phyloP scores from a whole-genome alignment of 1,284 basidiomycete genomes.

The Earliella scabrosa region DNA sequence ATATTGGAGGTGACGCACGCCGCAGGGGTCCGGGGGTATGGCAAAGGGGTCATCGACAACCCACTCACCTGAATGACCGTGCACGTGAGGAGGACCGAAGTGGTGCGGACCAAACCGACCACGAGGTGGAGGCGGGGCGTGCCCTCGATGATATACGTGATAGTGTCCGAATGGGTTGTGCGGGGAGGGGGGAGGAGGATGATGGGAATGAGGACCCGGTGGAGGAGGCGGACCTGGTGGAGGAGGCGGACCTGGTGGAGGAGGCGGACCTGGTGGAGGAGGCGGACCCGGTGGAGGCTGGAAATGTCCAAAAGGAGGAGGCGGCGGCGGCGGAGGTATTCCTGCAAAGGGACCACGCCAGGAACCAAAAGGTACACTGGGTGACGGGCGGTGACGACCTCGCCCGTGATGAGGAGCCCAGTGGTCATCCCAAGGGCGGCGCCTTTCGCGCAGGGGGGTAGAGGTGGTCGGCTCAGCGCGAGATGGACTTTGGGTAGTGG shows the following conservation, averaged over 20 bases:
- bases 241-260: slow-evolving; percentile 24
- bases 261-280: slow-evolving; percentile 26
- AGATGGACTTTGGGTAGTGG: not conserved
- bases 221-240: slow-evolving; percentile 19
- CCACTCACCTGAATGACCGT: slow-evolving; percentile 10
- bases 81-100: slow-evolving; percentile 3
- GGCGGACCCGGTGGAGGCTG: slow-evolving; percentile 19
- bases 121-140: slow-evolving; percentile 10
- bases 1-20: slow-evolving; percentile 3
- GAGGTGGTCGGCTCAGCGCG: slow-evolving; percentile 24
- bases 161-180: not conserved
- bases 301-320: slow-evolving; percentile 4
- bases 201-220: slow-evolving; percentile 25
- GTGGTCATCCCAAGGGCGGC: not conserved
- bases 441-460: slow-evolving; percentile 21
- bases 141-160: slow-evolving; percentile 3
- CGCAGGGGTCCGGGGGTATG: slow-evolving; percentile 3
- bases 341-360: slow-evolving; percentile 31
- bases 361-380: slow-evolving; percentile 19
- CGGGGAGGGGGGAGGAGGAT: slow-evolving; percentile 16
- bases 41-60: slow-evolving; percentile 10
- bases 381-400: slow-evolving; percentile 2
- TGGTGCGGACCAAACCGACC: slow-evolving; percentile 10
- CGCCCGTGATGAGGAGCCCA: not conserved
- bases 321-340: slow-evolving; percentile 21